Evolutionary conservation across 345 rosid genomes (phyloP), one percentile per base, ranked within the genome.

Genomic region (Bruguiera parviflora): DNA sequence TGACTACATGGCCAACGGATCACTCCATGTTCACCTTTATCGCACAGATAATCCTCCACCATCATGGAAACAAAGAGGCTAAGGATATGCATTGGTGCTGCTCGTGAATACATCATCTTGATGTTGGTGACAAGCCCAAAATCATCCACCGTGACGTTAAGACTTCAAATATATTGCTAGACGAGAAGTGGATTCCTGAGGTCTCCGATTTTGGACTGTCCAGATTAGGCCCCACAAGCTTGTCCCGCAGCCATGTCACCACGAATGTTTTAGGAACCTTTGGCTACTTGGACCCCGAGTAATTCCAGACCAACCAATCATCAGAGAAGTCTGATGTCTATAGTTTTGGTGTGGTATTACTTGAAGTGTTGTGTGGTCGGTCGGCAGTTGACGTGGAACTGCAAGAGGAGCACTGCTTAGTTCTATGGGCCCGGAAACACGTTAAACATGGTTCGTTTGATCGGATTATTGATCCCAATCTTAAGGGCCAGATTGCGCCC

Each of bases 201-300:
- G 74, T 71, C 55, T 71, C 74, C 3, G 74, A 71, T 55, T 71
- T 71, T 28, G 67, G 67, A 11, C 56, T 53, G 13, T 71, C 67
- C 5, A 71, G 67, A 39, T 25, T 71, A 9, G 72, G 72, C 56
- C 72, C 72, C 32, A 16, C 64, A 22, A 61, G 61, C 63, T 4
- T 63, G 8, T 53, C 53, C 5, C 20, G 53, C 20, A 71, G 67
- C 61, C 74, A 62, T 11, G 67, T 71, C 49, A 71, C 67, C 28
- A 71, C 74, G 3, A 67, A 61, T 13, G 74, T 71, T 51, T 53
- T 24, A 47, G 62, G 74, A n/a, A 71, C 74, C 20, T 51, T 53
- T 25, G 62, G 68, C 22, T 62, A 53, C 57, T 16, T 71, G 53
- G 67, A 71, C 39, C 74, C 74, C 33, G 67, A 52, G 8, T 71